Conservation (phyloP, 164 flowering plant species). For the Sextonia rubra region DNA sequence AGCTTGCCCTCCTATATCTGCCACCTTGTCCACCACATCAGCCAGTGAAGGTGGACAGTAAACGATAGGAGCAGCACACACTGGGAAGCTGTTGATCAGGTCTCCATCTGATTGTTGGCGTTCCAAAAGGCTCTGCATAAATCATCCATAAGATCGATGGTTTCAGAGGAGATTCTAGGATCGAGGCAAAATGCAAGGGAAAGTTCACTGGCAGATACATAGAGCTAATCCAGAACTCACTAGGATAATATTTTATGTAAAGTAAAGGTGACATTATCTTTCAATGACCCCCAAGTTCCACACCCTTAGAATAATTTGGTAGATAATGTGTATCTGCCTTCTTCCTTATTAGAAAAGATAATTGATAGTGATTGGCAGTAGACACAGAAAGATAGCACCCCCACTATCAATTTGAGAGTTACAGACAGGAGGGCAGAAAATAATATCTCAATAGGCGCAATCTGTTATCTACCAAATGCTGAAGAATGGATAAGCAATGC, state of each 20-base stretch:
- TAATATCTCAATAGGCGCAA: too few relatives aligned
- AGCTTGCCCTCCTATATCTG: constrained; percentile 49
- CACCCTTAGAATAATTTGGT: too few relatives aligned
- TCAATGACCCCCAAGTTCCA: too few relatives aligned
- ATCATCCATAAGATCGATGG: background rate
- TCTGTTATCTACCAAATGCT: too few relatives aligned
- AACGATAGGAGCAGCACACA: constrained; percentile 53
- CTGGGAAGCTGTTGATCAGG: constrained; percentile 60
- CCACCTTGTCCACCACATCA: constrained; percentile 66
- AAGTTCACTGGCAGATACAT: background rate
- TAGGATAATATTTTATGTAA: background rate
- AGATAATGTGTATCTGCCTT: too few relatives aligned
- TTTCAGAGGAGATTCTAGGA: background rate
- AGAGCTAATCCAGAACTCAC: background rate
- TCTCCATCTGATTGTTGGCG: constrained; percentile 51
- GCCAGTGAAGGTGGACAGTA: constrained; percentile 58
- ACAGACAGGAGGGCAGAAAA: too few relatives aligned
- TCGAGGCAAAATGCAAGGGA: background rate
- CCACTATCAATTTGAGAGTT: too few relatives aligned
- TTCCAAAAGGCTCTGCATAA: constrained; percentile 59
- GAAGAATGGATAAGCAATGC: too few relatives aligned
- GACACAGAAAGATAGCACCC: too few relatives aligned
- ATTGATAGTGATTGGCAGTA: too few relatives aligned
- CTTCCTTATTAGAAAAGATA: too few relatives aligned
- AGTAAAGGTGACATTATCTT: too few relatives aligned